Conservation (phyloP, 140 eudicot species). For the Eryngium alpinum region DNA sequence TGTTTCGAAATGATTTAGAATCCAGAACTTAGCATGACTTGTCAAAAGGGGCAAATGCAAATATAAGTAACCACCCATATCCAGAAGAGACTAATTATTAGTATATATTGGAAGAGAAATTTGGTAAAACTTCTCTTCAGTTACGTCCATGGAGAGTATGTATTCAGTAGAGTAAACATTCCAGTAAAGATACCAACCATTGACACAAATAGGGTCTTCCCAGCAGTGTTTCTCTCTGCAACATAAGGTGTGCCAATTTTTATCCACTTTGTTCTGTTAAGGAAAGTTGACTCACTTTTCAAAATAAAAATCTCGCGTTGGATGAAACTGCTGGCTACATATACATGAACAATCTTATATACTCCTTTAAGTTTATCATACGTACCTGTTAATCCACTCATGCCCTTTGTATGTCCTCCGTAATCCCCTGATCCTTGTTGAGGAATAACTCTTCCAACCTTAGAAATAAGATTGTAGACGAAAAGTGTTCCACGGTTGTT, state of each 20-base stretch:
- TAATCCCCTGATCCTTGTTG: constrained; percentile 6
- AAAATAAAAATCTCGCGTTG: constrained; percentile 27
- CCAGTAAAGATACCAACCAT: constrained; percentile 13
- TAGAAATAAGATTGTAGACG: constrained; percentile 22
- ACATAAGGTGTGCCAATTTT: neutral
- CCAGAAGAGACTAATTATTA: neutral
- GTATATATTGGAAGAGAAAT: neutral
- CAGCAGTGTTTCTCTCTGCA: constrained; percentile 4
- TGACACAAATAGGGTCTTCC: constrained; percentile 9
- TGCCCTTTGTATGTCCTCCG: constrained; percentile 21
- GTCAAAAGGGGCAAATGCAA: neutral
- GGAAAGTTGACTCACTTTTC: constrained; percentile 2
- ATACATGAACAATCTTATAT: constrained; percentile 32
- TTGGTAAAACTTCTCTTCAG: constrained; percentile 10
- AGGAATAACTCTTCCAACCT: constrained; percentile 23
- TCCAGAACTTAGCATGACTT: neutral
- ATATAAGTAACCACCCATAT: constrained; percentile 2
- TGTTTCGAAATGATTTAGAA: constrained; percentile 7
- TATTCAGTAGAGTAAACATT: neutral
- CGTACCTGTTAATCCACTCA: constrained; percentile 28
- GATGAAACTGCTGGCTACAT: constrained; percentile 14
- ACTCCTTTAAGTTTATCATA: constrained; percentile 25
- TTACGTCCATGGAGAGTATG: constrained; percentile 13
- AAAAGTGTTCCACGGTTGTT: neutral
- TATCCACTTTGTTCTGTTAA: constrained; percentile 4